These are phyloP conservation scores for Colletotrichum horii DNA, from an alignment of 2,329 filamentous ascomycete genomes.

Conservation along the genomic window DNA sequence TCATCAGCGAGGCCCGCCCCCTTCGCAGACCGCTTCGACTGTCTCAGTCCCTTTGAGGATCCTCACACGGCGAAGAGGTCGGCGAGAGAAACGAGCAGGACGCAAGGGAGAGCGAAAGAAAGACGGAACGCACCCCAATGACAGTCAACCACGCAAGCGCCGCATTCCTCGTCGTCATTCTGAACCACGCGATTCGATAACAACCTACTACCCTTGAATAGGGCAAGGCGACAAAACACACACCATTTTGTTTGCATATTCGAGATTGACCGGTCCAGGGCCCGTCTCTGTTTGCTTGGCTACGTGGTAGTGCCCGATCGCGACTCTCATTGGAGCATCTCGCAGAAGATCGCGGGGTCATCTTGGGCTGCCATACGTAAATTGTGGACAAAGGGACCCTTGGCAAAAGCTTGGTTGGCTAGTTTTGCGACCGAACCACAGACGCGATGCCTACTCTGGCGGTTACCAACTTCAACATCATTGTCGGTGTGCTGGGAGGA, in stretches of 20 bases:
- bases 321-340: slow-evolving; percentile 4
- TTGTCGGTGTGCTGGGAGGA: slow-evolving; percentile 79
- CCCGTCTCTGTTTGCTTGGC: background rate
- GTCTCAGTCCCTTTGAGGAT: background rate
- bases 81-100: background rate
- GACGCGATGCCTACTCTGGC: slow-evolving; percentile 45
- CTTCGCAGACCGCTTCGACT: background rate
- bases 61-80: background rate
- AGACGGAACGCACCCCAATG: slow-evolving; percentile 4
- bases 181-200: slow-evolving; percentile 50
- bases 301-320: background rate
- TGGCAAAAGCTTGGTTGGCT: slow-evolving; percentile 19
- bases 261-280: background rate
- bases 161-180: background rate
- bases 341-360: background rate
- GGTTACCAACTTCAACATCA: slow-evolving; percentile 72
- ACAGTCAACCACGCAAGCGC: slow-evolving; percentile 10
- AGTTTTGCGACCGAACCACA: background rate
- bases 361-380: background rate
- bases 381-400: background rate
- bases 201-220: slow-evolving; percentile 24
- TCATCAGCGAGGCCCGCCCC: background rate
- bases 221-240: background rate
- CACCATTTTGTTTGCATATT: background rate
- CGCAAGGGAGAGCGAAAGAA: background rate